Conservation (phyloP, 2,329 filamentous ascomycete genomes). For the Fusarium napiforme region DNA sequence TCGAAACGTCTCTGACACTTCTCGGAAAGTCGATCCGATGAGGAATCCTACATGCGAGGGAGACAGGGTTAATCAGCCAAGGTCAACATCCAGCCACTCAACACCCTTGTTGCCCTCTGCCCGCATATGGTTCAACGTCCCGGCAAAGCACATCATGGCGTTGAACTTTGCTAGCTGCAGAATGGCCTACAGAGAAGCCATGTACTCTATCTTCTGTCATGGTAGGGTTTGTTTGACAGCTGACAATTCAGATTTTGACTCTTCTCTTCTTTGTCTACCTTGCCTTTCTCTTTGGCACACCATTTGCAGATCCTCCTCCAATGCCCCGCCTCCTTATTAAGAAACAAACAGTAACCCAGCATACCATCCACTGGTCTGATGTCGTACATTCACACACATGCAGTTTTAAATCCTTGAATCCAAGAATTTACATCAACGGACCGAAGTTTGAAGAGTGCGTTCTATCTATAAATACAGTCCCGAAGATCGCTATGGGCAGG, state of each 20-base stretch:
- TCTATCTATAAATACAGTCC: background rate
- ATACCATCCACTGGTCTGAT: constrained; percentile 6
- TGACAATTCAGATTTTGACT: constrained; percentile 20
- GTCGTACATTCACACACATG: constrained; percentile 5
- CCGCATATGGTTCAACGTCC: constrained; percentile 20
- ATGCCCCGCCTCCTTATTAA: constrained; percentile 21
- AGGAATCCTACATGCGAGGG: constrained; percentile 25
- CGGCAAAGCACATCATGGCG: constrained; percentile 30
- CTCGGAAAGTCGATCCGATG: constrained; percentile 35
- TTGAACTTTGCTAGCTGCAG: constrained; percentile 19
- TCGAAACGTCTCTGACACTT: constrained; percentile 37
- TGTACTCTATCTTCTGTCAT: background rate
- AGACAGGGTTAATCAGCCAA: constrained; percentile 24
- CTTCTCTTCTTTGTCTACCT: background rate
- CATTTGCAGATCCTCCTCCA: constrained; percentile 41
- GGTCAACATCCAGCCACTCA: constrained; percentile 14
- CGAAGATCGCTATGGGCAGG: background rate
- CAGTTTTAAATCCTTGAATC: constrained; percentile 7
- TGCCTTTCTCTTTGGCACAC: no score
- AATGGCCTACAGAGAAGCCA: constrained; percentile 1
- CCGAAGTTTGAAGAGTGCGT: background rate
- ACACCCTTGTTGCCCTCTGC: constrained; percentile 6
- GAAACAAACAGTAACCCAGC: constrained; percentile 18
- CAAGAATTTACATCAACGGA: constrained; percentile 6
- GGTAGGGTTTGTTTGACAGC: constrained; percentile 21